Evolutionary conservation across 495 filamentous ascomycete genomes (phyloP), one percentile per base, ranked within the genome.

Genomic region (Glonium stellatum): DNA sequence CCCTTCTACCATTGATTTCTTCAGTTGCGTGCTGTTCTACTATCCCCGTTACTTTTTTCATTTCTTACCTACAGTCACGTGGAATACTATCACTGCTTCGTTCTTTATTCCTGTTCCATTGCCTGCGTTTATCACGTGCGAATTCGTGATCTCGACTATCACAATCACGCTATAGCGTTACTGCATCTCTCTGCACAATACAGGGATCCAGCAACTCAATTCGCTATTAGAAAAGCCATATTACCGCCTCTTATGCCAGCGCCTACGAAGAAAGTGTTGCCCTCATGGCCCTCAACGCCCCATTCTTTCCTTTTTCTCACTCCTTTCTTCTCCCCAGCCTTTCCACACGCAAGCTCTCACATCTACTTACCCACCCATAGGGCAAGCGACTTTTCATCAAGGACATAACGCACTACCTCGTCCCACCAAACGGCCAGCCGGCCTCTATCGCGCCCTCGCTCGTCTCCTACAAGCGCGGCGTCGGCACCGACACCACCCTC

Each of bases 321-420:
- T 12, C 54, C 4, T 18, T 27, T 44, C 25, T 48, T 46, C 21
- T 23, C 10, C 39, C 27, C 27, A 44, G 3, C 39, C 2, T 11
- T 11, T 15, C 39, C 55, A 60, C 27, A 6, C 22, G 23, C 35
- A 31, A 48, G 21, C 18, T 47, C 22, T 9, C 8, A 44, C 58
- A 60, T 64, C 13, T 69, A 67, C 70, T 72, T 68, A 64, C 70
- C n/a, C 52, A 12, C 52, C 50, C 46, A 37, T 65, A 87, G 83
- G 80, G 78, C 64, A 96, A 96, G 75, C 87, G 93, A 58, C 73
- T 96, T 65, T 95, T 97, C 78, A 93, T 98, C 81, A 98, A 98
- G 72, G 93, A 97, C 72, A 98, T 98, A 69, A 82, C 87, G 39
- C 84, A 97, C 71, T 96, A 97, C 71, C 76, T 96, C 46, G 74